Base-by-base conservation (phyloP, 2,329 filamentous ascomycete species). In the Colletotrichum zoysiae region DNA sequence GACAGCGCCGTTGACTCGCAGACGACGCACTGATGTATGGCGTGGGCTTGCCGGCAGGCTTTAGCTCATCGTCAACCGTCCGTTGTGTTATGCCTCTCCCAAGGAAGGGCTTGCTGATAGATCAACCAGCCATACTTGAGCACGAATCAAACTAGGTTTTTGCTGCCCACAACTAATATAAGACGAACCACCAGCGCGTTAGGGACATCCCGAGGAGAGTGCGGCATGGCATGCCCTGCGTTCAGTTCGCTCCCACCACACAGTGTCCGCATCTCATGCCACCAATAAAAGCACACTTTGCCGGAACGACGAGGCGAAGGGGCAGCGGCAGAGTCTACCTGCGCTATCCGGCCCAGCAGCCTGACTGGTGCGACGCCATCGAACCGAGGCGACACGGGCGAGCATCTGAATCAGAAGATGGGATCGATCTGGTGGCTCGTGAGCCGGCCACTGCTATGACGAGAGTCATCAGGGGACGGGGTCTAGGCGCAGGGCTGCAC, bases 1-100 rank as follows among this genome's bases (percentile, higher is more conserved):
- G 58, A 69, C 69, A 69, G 67, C 70, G 67, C 67, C 61, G 67
- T 70, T 73, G 67, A 65, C 66, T 72, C 65, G 70, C 65, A 70
- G 59, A 33, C 62, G 67, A 33, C 62, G 67, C 66, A 70, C 67
- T 71, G 67, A 71, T 61, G 61, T 46, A 72, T 48, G 40, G 60
- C 30, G 70, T 65, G 60, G 60, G 57, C 56, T 65, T 30, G 57
- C 61, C 55, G 33, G 9, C 18, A 66, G 65, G 66, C 66, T 70
- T 73, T 61, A 58, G 55, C 65, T 73, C 50, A 57, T 65, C 67
- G 48, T 51, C 67, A 62, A 50, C 61, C 67, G 50, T 59, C 55
- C 23, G 53, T 63, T 44, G 20, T 42, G 35, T 63, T 57, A 57
- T 26, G 50, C 50, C 46, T 57, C 11, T 38, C 44, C 18, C 70